Evolutionary conservation across 768 basidiomycete genomes (phyloP), one percentile per base, ranked within the genome.

Genomic region (Dacryopinax primogenitus): DNA sequence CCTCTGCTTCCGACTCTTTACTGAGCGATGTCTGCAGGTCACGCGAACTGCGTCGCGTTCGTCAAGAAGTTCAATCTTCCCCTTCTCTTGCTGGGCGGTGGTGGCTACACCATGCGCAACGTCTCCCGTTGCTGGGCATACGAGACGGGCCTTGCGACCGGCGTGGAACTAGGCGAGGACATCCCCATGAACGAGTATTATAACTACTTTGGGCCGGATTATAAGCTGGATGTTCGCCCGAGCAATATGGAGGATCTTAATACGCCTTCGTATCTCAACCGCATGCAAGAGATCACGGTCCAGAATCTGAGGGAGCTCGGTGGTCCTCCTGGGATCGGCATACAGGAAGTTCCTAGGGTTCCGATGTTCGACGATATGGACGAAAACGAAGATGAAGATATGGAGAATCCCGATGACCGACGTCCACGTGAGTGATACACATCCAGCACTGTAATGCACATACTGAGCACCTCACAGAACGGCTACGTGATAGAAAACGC

Each of bases 171-270:
- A 15, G 87, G 85, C 21, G 81, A 85, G 70, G 95, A 91, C 72
- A 95, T 99, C 64, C 96, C 96, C 1, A 87, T 94, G 68, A 99
- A 98, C 72, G 96, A 99, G 76, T 99, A 98, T 77, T 98, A 94
- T 72, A 95, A 98, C 73, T 98, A 98, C 75, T 98, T 97, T 74
- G 96, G 96, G 0, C 96, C 96, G 1, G 92, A 95, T 71, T 97
- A 98, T 72, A 85, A 93, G 73, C 82, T 99, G 33, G 92, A 99
- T 73, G 96, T 99, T 32, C 90, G 87, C 71, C 78, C 92, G 13
- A 93, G 91, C 13, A 99, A 98, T 73, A 88, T 92, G 67, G 93
- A 96, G 69, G 95, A 99, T 72, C 78, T 95, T 77, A 99, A 99
- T 72, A 90, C 90, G 1, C 84, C 83, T 3, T 89, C 90, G 66